Percentiles rank a stretch among this genome's conserved stretches.
phyloP scores from a whole-genome alignment of 2,329 filamentous ascomycete genomes.

The Clarireedia hainanense region DNA sequence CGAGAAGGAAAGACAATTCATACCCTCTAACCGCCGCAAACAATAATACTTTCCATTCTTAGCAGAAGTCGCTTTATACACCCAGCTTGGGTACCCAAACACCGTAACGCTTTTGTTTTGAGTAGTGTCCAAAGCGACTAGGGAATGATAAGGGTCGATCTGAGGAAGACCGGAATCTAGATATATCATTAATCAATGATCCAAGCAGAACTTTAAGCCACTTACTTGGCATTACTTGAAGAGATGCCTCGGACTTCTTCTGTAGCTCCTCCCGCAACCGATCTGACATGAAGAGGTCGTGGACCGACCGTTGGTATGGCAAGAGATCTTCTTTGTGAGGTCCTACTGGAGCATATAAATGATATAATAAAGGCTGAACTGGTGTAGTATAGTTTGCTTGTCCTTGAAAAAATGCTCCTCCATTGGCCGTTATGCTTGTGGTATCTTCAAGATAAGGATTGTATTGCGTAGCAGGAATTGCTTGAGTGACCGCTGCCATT shows the following conservation, averaged over 20 bases:
- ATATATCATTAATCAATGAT: conserved; percentile 12
- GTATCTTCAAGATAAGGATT: conserved; percentile 75
- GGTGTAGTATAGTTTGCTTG: conserved; percentile 45
- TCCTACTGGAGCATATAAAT: conserved; percentile 83
- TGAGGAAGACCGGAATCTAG: conserved; percentile 45
- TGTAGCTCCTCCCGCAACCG: conserved; percentile 81
- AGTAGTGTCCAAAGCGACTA: conserved; percentile 80
- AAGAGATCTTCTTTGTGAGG: conserved; percentile 74
- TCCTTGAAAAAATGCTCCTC: conserved; percentile 59
- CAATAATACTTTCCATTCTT: conserved; percentile 88
- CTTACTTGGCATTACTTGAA: conserved; percentile 75
- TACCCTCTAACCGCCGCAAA: conserved; percentile 75
- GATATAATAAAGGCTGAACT: conserved; percentile 69
- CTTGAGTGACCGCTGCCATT: conserved; percentile 47
- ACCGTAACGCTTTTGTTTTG: conserved; percentile 69
- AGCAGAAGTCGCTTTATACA: conserved; percentile 86
- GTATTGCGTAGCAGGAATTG: conserved; percentile 43
- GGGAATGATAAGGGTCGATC: conserved; percentile 75
- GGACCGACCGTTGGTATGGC: conserved; percentile 76
- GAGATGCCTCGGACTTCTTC: conserved; percentile 75
- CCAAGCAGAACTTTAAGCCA: conserved; percentile 10
- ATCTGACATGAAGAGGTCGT: conserved; percentile 89
- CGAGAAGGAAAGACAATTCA: conserved; percentile 5
- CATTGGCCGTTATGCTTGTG: conserved; percentile 40
- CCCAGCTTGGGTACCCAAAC: conserved; percentile 87